Evolutionary conservation across 2,329 filamentous ascomycete genomes (phyloP), one percentile per base, ranked within the genome.

Genomic region (Orbilia quercus): DNA sequence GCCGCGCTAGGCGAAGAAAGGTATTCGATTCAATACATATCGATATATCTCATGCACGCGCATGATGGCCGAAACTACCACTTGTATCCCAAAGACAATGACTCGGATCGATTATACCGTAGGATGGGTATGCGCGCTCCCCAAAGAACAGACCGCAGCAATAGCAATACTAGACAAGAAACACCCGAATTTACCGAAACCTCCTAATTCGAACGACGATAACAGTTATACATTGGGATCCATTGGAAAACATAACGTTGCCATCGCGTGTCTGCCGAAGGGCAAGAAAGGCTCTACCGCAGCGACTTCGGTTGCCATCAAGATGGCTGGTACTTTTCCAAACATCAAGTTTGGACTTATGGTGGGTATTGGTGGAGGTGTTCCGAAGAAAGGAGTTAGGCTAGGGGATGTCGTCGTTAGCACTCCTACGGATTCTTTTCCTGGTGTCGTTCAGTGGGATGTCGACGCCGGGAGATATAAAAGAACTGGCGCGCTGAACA

Each of bases 321-420:
- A 58, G 12, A 59, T 67, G 63, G 7, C 38, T 22, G 22, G n/a
- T 20, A 70, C 65, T 3, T 70, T 70, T 31, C 54, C 45, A 5
- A 42, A 38, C 22, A 62, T 70, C 38, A 70, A 47, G 36, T 16
- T 54, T 34, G 47, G 31, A 3, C 23, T 70, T n/a, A 47, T 70
- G 48, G 65, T 62, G 31, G 66, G 66, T 7, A 71, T 71, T n/a
- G 66, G 66, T 1, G 44, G 38, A 12, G 66, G 66, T 1, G 34
- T 71, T 31, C 58, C 66, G 7, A 36, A 42, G 2, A 44, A 50
- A 12, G 36, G 36, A 16, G 50, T 70, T 23, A 48, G 75, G 16
- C 69, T 79, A 0, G 77, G 78, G 7, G 78, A 79, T 66, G 70
- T 79, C 0, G 78, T 79, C 1, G 76, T 79, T n/a, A 67, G 77